Percentiles rank a stretch among this genome's conserved stretches.
phyloP scores from a whole-genome alignment of 2,329 filamentous ascomycete genomes.

The Penicillium sp. region DNA sequence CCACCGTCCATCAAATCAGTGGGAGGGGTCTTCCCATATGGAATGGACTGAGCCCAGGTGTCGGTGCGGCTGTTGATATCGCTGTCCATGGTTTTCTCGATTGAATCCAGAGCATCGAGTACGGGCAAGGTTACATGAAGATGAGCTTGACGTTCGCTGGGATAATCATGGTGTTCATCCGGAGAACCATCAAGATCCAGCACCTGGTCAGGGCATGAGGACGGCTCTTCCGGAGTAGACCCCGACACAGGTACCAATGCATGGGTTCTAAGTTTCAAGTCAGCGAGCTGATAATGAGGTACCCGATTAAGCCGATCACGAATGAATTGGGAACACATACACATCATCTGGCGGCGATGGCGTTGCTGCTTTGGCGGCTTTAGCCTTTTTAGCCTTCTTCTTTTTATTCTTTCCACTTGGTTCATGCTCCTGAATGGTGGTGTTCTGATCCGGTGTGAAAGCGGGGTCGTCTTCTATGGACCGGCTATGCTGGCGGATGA shows the following conservation, averaged over 20 bases:
- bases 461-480: constrained; percentile 32
- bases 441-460: constrained; percentile 26
- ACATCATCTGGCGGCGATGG: constrained; percentile 34
- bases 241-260: constrained; percentile 18
- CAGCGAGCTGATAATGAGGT: neutral
- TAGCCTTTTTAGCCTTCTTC: constrained; percentile 39
- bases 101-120: constrained; percentile 37
- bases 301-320: neutral
- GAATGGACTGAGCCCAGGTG: constrained; percentile 45
- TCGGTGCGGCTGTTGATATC: constrained; percentile 38
- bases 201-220: constrained; percentile 29
- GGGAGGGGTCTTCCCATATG: constrained; percentile 45
- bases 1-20: constrained; percentile 35
- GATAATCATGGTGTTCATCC: neutral
- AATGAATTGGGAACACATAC: constrained; percentile 25
- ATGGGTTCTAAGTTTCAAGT: neutral
- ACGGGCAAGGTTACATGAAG: constrained; percentile 35
- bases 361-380: constrained; percentile 31
- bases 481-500: constrained; percentile 36
- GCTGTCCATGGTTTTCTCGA: constrained; percentile 29
- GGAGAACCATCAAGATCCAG: constrained; percentile 6
- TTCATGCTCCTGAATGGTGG: constrained; percentile 30
- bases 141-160: constrained; percentile 15
- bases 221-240: constrained; percentile 27
- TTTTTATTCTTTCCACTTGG: constrained; percentile 37